Conservation (phyloP, 805 yeast species). For the Barnettozyma californica region DNA sequence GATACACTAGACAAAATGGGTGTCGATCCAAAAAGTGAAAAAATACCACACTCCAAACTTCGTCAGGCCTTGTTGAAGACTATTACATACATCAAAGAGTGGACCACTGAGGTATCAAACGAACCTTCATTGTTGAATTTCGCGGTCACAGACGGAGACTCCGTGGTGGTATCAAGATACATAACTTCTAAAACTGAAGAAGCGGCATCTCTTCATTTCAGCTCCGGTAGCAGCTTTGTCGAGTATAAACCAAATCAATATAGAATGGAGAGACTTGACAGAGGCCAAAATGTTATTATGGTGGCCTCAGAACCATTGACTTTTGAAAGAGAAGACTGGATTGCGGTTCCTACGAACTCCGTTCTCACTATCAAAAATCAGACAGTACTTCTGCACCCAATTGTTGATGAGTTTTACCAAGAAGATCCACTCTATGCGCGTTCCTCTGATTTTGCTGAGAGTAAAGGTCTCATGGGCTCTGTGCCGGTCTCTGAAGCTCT, state of each 20-base stretch:
- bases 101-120: conserved; percentile 61
- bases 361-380: conserved; percentile 75
- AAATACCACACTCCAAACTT: conserved; percentile 50
- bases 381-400: conserved; percentile 87
- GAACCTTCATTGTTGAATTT: conserved; percentile 88
- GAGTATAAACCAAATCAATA: conserved; percentile 91
- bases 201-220: conserved; percentile 93
- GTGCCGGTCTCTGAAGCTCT: conserved; percentile 61
- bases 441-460: conserved; percentile 76
- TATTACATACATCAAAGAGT: conserved; percentile 66
- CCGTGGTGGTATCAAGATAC: conserved; percentile 83
- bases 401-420: conserved; percentile 82
- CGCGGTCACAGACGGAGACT: conserved; percentile 90
- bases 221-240: conserved; percentile 86
- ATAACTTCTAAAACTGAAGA: conserved; percentile 87
- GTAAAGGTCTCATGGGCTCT: conserved; percentile 90
- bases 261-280: conserved; percentile 87
- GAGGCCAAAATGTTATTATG: conserved; percentile 93
- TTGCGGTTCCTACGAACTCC: conserved; percentile 92
- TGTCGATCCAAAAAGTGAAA: conserved; percentile 51
- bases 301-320: conserved; percentile 96
- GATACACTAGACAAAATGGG: conserved; percentile 77
- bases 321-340: conserved; percentile 96
- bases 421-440: conserved; percentile 62
- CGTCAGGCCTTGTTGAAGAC: conserved; percentile 69